A percentile compares a stretch with the other conserved stretches of the same genome.
Conservation (phyloP, 176 grass and related monocot genomes). For the Guadua angustifolia region DNA sequence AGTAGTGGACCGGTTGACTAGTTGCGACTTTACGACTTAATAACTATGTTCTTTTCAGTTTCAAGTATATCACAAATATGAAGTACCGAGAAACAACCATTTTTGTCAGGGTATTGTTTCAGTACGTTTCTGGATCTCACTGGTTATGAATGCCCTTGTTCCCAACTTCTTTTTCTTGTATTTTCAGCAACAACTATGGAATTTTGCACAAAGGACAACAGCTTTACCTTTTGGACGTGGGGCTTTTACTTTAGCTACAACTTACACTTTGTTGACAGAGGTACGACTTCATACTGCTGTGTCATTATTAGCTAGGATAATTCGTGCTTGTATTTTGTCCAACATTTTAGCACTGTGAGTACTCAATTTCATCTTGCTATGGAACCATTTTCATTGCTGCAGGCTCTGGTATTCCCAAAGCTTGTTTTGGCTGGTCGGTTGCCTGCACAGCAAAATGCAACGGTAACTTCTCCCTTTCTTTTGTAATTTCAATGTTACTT, state of each 20-base stretch:
- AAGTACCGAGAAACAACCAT: conserved; percentile 7
- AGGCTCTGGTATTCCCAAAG: conserved; percentile 90
- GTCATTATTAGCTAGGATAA: conserved; percentile 39
- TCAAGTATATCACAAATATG: conserved; percentile 24
- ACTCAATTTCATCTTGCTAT: conserved; percentile 6
- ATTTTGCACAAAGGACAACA: conserved; percentile 96
- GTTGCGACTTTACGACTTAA: too few relatives aligned
- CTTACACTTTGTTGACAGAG: conserved; percentile 93
- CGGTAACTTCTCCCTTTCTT: conserved; percentile 50
- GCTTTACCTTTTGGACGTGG: conserved; percentile 91
- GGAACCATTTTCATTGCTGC: conserved; percentile 45
- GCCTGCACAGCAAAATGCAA: conserved; percentile 95
- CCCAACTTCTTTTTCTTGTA: conserved; percentile 31
- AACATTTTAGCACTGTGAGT: background rate
- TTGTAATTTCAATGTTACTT: conserved; percentile 23
- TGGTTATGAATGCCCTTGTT: conserved; percentile 25
- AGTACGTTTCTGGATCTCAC: conserved; percentile 7
- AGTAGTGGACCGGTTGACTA: too few relatives aligned
- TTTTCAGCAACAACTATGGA: conserved; percentile 95
- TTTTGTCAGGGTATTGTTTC: conserved; percentile 18
- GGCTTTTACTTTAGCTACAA: conserved; percentile 94
- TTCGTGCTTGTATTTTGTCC: conserved; percentile 40
- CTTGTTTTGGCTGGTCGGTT: conserved; percentile 91
- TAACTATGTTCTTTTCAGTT: background rate
- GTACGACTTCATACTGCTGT: conserved; percentile 45